phyloP scores from a whole-genome alignment of 139 green algal species.

The Closterium sp. region DNA sequence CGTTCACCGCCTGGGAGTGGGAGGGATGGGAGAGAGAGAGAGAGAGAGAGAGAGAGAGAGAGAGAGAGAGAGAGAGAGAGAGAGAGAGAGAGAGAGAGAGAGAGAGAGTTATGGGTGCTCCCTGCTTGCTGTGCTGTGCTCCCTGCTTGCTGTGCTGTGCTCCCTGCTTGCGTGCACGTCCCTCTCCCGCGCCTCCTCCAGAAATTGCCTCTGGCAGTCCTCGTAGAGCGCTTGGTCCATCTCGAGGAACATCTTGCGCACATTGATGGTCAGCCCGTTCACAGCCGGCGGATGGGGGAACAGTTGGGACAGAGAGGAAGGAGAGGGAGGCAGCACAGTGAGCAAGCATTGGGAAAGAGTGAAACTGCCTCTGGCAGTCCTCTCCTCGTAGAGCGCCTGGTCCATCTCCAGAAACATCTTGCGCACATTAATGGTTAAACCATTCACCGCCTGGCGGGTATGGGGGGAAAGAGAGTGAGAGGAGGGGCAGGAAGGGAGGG shows the following conservation, averaged over 20 bases:
- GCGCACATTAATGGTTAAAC: constrained; percentile 85
- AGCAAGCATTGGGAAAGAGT: no score
- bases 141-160: no score
- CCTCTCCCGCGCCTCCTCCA: constrained; percentile 61
- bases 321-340: no score
- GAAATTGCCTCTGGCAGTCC: constrained; percentile 64
- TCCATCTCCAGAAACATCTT: constrained; percentile 99
- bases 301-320: no score
- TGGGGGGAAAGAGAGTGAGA: no score
- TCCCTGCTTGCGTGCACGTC: constrained; percentile 60
- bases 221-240: constrained; percentile 92
- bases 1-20: constrained; percentile 51
- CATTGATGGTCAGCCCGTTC: constrained; percentile 79
- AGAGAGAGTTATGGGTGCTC: no score
- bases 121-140: no score
- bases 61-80: no score
- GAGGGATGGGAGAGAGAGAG: background rate
- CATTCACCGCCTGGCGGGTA: no score
- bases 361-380: constrained; percentile 63
- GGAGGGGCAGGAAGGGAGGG: no score
- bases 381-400: constrained; percentile 76
- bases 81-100: no score
- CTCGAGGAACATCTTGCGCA: constrained; percentile 97
- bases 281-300: constrained; percentile 46
- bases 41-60: no score